A percentile compares a stretch with the other conserved stretches of the same genome.
phyloP scores from a whole-genome alignment of 2,329 filamentous ascomycete species.

The Chaetomiaceae sp. region DNA sequence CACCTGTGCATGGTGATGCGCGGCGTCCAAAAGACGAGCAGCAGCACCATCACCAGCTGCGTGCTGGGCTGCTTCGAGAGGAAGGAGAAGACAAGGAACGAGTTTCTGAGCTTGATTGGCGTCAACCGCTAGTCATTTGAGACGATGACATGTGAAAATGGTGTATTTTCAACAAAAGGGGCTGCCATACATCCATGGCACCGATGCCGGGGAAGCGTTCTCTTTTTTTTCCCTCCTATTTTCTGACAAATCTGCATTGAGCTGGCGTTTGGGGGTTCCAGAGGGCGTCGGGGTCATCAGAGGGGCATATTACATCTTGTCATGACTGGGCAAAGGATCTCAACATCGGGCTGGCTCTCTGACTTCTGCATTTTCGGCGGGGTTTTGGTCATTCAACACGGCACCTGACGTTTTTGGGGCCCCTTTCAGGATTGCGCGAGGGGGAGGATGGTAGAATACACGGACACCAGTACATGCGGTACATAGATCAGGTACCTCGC shows the following conservation, averaged over 20 bases:
- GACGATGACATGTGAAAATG: neutral
- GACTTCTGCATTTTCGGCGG: slow-evolving; percentile 5
- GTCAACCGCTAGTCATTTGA: slow-evolving; percentile 43
- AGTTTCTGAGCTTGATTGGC: slow-evolving; percentile 79
- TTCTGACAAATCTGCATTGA: slow-evolving; percentile 8
- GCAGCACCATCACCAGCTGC: slow-evolving; percentile 89
- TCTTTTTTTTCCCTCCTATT: slow-evolving; percentile 1
- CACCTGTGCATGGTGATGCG: slow-evolving; percentile 99
- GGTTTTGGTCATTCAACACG: slow-evolving; percentile 20
- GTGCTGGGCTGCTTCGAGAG: slow-evolving; percentile 95
- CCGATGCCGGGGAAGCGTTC: slow-evolving; percentile 8
- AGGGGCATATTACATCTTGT: slow-evolving; percentile 8
- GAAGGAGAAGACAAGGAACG: slow-evolving; percentile 88
- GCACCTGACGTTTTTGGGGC: neutral
- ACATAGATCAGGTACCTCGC: neutral
- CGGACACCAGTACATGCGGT: neutral
- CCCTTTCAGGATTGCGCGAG: too few species aligned
- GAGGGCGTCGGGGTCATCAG: neutral
- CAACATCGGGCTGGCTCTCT: slow-evolving; percentile 25
- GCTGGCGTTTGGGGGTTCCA: slow-evolving; percentile 16
- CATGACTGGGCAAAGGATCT: slow-evolving; percentile 19
- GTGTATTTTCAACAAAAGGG: slow-evolving; percentile 18
- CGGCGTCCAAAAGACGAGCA: slow-evolving; percentile 87
- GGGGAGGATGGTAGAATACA: neutral
- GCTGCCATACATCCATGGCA: slow-evolving; percentile 9